Evolutionary conservation across 257 asterid species (phyloP).

Genomic region (Euphrasia confusa): DNA sequence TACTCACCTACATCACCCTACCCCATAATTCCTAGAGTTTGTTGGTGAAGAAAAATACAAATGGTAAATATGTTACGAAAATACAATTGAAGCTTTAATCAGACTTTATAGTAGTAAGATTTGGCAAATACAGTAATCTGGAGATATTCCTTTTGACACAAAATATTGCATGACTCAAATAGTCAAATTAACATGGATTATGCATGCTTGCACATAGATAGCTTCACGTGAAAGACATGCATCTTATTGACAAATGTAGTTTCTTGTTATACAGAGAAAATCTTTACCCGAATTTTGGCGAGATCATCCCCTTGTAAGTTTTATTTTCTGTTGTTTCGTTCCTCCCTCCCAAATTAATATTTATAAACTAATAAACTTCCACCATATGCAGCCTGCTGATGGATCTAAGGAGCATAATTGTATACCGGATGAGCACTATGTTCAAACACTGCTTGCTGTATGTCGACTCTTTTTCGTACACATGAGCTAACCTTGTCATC

Average conservation of each 20-base stretch:
- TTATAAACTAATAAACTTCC: neutral
- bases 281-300: slow-evolving; percentile 83
- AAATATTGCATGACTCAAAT: neutral
- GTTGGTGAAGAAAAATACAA: neutral
- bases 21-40: neutral
- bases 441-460: slow-evolving; percentile 67
- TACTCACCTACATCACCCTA: neutral
- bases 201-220: neutral
- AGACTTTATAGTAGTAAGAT: neutral
- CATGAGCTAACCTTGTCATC: neutral
- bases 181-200: neutral
- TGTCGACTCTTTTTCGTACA: slow-evolving; percentile 26
- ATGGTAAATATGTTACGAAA: neutral
- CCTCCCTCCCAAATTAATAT: neutral
- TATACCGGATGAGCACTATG: slow-evolving; percentile 83
- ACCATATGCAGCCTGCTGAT: slow-evolving; percentile 52
- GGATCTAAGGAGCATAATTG: slow-evolving; percentile 68
- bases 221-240: neutral
- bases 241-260: neutral
- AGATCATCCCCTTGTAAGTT: slow-evolving; percentile 56
- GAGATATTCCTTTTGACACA: neutral
- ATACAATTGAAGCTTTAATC: slow-evolving; percentile 2
- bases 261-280: slow-evolving; percentile 43
- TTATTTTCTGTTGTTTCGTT: slow-evolving; percentile 3
- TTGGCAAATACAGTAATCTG: neutral